Evolutionary conservation across 306 rosid species (phyloP), one percentile per base, ranked within the genome.

Genomic region (Prunus davidiana): DNA sequence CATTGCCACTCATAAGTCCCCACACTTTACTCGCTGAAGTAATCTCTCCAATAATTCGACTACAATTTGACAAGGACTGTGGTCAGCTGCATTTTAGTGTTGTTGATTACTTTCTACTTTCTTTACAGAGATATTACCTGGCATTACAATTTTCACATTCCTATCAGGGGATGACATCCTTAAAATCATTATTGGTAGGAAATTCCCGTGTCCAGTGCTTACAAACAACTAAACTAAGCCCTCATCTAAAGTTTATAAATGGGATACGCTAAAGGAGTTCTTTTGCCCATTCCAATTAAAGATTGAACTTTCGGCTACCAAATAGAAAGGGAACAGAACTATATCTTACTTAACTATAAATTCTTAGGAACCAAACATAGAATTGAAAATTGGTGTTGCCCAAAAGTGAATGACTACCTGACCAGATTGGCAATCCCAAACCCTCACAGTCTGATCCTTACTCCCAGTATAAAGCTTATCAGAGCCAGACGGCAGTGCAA

Each of bases 381-480:
- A 73, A 8, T 8, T 32, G 69, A 32, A 77, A 32, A 46, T 8
- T 20, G 30, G 64, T 66, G 57, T 64, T n/a, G 34, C 50, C 57
- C 64, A 67, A 22, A 67, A 50, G 8, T 14, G 47, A 51, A 71
- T 52, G 83, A 79, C 77, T 75, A 96, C 99, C 99, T 92, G 86
- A 74, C 98, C 99, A 67, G 99, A 88, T 64, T 88, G 91, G 85
- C 99, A 96, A 79, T 92, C 98, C 99, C 99, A 96, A 47, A 91
- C 83, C 80, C 96, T 83, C 20, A 89, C 91, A 11, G 96, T 82
- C 88, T 91, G 96, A 74, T 96, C 99, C 72, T 89, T 86, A 63
- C 99, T 87, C 73, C 99, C 99, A 2, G 97, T 92, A 70, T 96
- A 96, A 16, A 96, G 99, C 89, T 86, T 92, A 84, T 92, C 91